A percentile compares a stretch with the other conserved stretches of the same genome.
Evolutionary conservation across 805 yeast genomes (phyloP).

Genomic region (Saturnispora mendoncae): DNA sequence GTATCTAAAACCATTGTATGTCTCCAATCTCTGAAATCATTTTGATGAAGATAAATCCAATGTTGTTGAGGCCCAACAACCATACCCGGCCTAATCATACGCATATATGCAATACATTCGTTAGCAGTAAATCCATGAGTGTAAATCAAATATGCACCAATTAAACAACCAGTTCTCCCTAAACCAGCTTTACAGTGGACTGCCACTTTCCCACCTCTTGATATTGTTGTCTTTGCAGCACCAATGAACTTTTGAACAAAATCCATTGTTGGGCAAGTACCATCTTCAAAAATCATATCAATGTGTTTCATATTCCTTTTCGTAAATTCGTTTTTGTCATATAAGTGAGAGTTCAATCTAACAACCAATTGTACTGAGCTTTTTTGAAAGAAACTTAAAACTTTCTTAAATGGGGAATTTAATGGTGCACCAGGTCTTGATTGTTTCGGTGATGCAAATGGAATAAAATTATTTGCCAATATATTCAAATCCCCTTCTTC

Average conservation of each 20-base stretch:
- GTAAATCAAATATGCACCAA: constrained; percentile 93
- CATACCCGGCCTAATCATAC: constrained; percentile 97
- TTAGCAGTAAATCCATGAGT: constrained; percentile 95
- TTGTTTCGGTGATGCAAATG: constrained; percentile 95
- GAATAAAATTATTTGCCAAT: constrained; percentile 86
- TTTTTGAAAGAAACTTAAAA: constrained; percentile 62
- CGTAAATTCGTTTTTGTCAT: constrained; percentile 77
- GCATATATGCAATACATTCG: constrained; percentile 93
- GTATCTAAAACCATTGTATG: constrained; percentile 78
- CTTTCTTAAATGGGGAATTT: constrained; percentile 74
- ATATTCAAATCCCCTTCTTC: constrained; percentile 96
- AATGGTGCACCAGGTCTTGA: constrained; percentile 40
- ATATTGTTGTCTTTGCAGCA: constrained; percentile 84
- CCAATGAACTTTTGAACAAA: constrained; percentile 90
- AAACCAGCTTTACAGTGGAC: constrained; percentile 99
- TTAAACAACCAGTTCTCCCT: constrained; percentile 95
- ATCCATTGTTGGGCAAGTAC: constrained; percentile 94
- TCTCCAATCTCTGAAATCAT: constrained; percentile 94
- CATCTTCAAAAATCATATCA: constrained; percentile 96
- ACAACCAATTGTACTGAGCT: constrained; percentile 83
- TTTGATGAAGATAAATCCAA: constrained; percentile 94
- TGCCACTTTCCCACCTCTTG: constrained; percentile 85
- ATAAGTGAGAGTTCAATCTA: constrained; percentile 83
- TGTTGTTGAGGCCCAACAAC: constrained; percentile 99
- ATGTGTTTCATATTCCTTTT: constrained; percentile 78